Evolutionary conservation across 768 basidiomycete genomes (phyloP).

Genomic region (Clavaria fumosa): DNA sequence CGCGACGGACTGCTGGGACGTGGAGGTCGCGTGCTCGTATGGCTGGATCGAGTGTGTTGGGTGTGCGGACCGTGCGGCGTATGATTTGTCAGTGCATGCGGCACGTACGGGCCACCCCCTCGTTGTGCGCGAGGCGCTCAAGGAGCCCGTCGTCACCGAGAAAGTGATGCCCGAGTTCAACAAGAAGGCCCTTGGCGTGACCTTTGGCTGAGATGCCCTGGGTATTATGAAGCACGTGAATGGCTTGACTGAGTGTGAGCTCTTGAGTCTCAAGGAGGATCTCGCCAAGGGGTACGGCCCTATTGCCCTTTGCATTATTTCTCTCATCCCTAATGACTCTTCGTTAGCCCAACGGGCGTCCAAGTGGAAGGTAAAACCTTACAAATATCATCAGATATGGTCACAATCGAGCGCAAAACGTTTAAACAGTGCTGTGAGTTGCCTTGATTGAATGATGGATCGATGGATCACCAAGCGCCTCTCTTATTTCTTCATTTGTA

Average conservation of each 20-base stretch:
- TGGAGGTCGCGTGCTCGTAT: constrained; percentile 82
- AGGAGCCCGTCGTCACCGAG: constrained; percentile 74
- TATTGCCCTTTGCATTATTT: constrained; percentile 5
- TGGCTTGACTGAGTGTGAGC: constrained; percentile 46
- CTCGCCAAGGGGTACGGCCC: constrained; percentile 54
- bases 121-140: constrained; percentile 73
- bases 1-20: constrained; percentile 98
- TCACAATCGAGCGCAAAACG: constrained; percentile 70
- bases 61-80: constrained; percentile 95
- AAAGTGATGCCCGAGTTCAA: constrained; percentile 67
- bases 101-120: constrained; percentile 72
- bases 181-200: constrained; percentile 80
- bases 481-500: no score
- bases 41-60: constrained; percentile 99
- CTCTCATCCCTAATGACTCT: constrained; percentile 1
- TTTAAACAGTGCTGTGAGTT: constrained; percentile 73
- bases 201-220: constrained; percentile 73
- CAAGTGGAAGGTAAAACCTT: constrained; percentile 51
- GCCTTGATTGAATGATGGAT: neutral
- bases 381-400: constrained; percentile 51
- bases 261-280: constrained; percentile 53
- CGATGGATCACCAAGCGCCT: neutral
- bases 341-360: constrained; percentile 39
- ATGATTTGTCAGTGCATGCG: constrained; percentile 85
- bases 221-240: constrained; percentile 47